Base-by-base conservation (phyloP, 2,329 filamentous ascomycete genomes). In the Exserohilum turcica region DNA sequence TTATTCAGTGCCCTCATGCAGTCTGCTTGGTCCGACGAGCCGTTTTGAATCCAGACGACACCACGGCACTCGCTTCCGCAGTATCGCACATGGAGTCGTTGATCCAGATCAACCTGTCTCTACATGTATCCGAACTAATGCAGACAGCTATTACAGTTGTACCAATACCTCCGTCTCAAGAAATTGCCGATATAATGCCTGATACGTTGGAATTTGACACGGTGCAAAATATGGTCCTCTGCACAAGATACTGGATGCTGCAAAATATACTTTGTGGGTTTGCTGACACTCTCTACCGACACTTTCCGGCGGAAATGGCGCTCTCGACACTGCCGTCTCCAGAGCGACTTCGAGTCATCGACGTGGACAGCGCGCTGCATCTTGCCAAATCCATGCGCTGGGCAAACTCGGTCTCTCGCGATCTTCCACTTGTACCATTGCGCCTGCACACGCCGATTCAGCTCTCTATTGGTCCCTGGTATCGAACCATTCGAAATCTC, bases 401-500 rank as follows among this genome's bases (percentile, higher is more conserved):
- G 59, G 57, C 66, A 2, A 36, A 59, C 1, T 57, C 57, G 0
- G 43, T 65, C 2, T 67, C 63, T 24, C 58, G 58, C 10, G 54
- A 43, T 5, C 43, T 70, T 6, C 67, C 68, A 2, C 57, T 71
- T 13, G 58, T 71, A 3, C 59, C 65, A 13, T 21, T 71, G 8
- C 65, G 67, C 42, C 52, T 71, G n/a, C 65, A 69, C 13, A 68
- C 64, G 0, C 63, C 63, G 6, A 58, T 70, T 7, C 64, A 69
- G 18, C 50, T 69, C 8, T 65, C 68, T 0, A 59, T 69, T 4
- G 63, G 66, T 1, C 54, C 66, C 6, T 71, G 68, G 68, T 52
- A 65, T 35, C 55, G 68, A 29, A 57, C 48, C 3, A 57, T 61
- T 15, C 56, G 58, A 21, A 37, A 56, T n/a, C 24, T 63, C 5